Evolutionary conservation across 1,139 yeast genomes (phyloP).

Genomic region (Debaryomyces psychrophilus): DNA sequence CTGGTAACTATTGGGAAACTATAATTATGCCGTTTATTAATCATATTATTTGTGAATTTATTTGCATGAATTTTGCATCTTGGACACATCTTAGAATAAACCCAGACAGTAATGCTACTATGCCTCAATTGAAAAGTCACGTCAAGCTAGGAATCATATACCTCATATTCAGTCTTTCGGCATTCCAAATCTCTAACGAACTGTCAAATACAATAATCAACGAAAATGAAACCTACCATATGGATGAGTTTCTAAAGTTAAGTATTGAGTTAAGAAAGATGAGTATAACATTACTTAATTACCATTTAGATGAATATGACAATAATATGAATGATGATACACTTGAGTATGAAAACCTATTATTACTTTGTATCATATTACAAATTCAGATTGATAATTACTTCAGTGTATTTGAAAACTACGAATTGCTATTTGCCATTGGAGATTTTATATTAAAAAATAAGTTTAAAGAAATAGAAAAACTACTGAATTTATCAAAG

Average conservation of each 20-base stretch:
- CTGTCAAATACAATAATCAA: neutral
- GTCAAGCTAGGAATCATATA: conserved; percentile 32
- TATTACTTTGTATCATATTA: conserved; percentile 36
- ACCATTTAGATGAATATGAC: conserved; percentile 49
- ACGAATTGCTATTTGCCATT: conserved; percentile 45
- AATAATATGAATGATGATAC: conserved; percentile 23
- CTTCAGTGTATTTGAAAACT: conserved; percentile 47
- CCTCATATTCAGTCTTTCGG: conserved; percentile 31
- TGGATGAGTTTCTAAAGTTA: conserved; percentile 31
- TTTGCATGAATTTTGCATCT: conserved; percentile 25
- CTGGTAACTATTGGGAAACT: conserved; percentile 33
- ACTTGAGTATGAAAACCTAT: conserved; percentile 26
- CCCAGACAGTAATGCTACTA: conserved; percentile 14
- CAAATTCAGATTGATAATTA: conserved; percentile 43
- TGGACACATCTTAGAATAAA: conserved; percentile 21
- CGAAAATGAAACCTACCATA: conserved; percentile 14
- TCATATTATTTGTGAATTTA: conserved; percentile 35
- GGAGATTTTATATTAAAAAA: conserved; percentile 40
- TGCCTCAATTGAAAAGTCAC: conserved; percentile 19
- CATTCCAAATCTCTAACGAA: conserved; percentile 25
- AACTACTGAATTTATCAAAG: conserved; percentile 21
- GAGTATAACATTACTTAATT: conserved; percentile 38
- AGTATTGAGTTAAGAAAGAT: conserved; percentile 45
- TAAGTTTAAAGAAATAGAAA: conserved; percentile 20
- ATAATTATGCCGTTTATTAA: conserved; percentile 35